phyloP scores from a whole-genome alignment of 192 early-diverging fungal species.

The Gamsiella multidivaricata region DNA sequence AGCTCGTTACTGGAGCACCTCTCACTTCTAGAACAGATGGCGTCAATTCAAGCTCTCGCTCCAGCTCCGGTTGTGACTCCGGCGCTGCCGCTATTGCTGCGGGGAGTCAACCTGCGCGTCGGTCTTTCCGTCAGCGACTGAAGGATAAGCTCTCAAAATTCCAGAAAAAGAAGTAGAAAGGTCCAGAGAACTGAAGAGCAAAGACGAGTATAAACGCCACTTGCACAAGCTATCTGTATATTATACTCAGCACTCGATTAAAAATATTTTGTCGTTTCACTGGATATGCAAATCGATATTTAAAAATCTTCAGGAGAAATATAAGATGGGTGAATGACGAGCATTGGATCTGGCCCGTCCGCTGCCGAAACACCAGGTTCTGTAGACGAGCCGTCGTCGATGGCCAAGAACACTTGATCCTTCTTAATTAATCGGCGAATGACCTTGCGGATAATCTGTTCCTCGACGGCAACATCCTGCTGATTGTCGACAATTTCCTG shows the following conservation, averaged over 20 bases:
- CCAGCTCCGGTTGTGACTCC: not conserved
- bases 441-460: conserved; percentile 45
- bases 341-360: conserved; percentile 27
- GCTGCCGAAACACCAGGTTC: conserved; percentile 24
- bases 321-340: conserved; percentile 52
- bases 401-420: conserved; percentile 49
- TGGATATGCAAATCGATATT: not conserved
- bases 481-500: conserved; percentile 44
- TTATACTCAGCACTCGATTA: no score
- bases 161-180: conserved; percentile 2
- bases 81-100: not conserved
- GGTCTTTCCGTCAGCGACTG: not conserved
- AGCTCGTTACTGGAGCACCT: no score
- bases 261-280: no score
- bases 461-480: conserved; percentile 28
- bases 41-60: not conserved
- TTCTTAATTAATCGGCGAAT: conserved; percentile 49
- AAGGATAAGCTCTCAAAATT: not conserved
- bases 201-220: no score
- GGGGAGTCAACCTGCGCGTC: not conserved
- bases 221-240: no score
- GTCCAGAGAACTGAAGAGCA: not conserved
- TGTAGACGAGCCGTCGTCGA: conserved; percentile 24
- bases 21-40: no score
- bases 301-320: conserved; percentile 49